A percentile compares a stretch with the other conserved stretches of the same genome.
phyloP scores from a whole-genome alignment of 1,284 basidiomycete genomes.

The Athelia sp. region DNA sequence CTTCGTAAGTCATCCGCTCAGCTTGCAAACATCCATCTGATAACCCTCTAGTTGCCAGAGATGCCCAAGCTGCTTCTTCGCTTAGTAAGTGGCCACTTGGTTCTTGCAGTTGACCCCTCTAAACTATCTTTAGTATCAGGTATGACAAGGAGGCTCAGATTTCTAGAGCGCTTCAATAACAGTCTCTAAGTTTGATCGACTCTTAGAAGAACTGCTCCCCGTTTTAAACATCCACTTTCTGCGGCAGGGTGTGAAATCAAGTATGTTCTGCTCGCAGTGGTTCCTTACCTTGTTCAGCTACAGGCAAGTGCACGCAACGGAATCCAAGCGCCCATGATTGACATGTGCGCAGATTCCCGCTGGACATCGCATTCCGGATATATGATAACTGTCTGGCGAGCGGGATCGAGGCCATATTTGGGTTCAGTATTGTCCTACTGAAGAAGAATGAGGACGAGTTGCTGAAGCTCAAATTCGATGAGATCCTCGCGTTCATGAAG shows the following conservation, averaged over 20 bases:
- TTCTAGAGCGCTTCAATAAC: constrained; percentile 3
- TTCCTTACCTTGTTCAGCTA: constrained; percentile 97
- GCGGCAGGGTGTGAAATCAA: constrained; percentile 91
- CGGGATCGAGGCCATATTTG: constrained; percentile 95
- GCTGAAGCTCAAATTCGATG: constrained; percentile 81
- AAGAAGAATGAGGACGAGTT: constrained; percentile 84
- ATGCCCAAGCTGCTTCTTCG: constrained; percentile 97
- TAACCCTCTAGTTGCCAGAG: constrained; percentile 60
- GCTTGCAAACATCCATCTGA: too few species aligned
- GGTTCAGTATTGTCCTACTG: constrained; percentile 87
- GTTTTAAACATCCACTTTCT: constrained; percentile 89
- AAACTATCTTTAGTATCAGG: constrained; percentile 38
- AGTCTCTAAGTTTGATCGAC: constrained; percentile 78
- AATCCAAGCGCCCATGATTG: constrained; percentile 5
- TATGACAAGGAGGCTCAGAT: constrained; percentile 14
- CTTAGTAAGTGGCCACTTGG: constrained; percentile 46
- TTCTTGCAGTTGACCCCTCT: constrained; percentile 5
- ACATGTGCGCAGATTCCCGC: constrained; percentile 73
- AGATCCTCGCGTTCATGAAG: constrained; percentile 81
- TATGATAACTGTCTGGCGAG: constrained; percentile 94
- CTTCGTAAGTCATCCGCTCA: constrained; percentile 36
- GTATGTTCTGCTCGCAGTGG: constrained; percentile 98
- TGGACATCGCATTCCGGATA: constrained; percentile 93
- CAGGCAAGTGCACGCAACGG: constrained; percentile 43
- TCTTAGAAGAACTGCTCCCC: constrained; percentile 89